A percentile compares a stretch with the other conserved stretches of the same genome.
Conservation (phyloP, 2,329 filamentous ascomycete species). For the Sphaerulina populicola region DNA sequence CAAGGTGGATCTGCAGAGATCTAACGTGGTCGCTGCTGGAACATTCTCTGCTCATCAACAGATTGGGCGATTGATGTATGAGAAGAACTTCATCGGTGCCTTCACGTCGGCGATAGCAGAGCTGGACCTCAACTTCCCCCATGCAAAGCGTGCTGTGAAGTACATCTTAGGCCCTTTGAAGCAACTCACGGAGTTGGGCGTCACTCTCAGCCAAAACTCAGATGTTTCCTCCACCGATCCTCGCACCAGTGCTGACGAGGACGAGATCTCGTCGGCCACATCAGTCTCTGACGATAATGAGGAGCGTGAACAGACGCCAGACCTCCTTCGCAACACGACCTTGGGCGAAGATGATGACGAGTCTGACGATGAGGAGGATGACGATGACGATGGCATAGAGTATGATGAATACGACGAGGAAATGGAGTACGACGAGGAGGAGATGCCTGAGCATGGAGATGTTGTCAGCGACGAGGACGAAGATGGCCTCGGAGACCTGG, state of each 20-base stretch:
- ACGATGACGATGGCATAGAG: slow-evolving; percentile 85
- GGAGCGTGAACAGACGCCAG: slow-evolving; percentile 79
- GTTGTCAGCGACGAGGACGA: slow-evolving; percentile 83
- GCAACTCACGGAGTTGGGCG: slow-evolving; percentile 76
- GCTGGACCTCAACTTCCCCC: slow-evolving; percentile 88
- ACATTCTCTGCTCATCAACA: slow-evolving; percentile 59
- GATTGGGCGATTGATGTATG: slow-evolving; percentile 90
- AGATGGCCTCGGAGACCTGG: slow-evolving; percentile 73
- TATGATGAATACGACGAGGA: slow-evolving; percentile 82
- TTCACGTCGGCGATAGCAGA: slow-evolving; percentile 89
- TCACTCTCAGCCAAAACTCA: slow-evolving; percentile 72
- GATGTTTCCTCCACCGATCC: slow-evolving; percentile 57
- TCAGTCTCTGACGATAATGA: slow-evolving; percentile 70
- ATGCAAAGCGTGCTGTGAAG: slow-evolving; percentile 88
- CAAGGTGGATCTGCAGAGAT: slow-evolving; percentile 50
- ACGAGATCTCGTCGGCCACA: slow-evolving; percentile 78
- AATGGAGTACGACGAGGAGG: slow-evolving; percentile 88
- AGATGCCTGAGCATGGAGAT: slow-evolving; percentile 70
- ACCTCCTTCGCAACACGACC: slow-evolving; percentile 92
- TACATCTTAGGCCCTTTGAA: slow-evolving; percentile 88
- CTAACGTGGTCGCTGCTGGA: slow-evolving; percentile 30
- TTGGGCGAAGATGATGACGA: slow-evolving; percentile 80
- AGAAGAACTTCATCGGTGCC: slow-evolving; percentile 87
- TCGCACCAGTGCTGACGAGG: slow-evolving; percentile 62
- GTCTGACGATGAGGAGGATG: slow-evolving; percentile 51